Conservation (phyloP, 2,329 filamentous ascomycete genomes). For the Elsinoe fawcettii region DNA sequence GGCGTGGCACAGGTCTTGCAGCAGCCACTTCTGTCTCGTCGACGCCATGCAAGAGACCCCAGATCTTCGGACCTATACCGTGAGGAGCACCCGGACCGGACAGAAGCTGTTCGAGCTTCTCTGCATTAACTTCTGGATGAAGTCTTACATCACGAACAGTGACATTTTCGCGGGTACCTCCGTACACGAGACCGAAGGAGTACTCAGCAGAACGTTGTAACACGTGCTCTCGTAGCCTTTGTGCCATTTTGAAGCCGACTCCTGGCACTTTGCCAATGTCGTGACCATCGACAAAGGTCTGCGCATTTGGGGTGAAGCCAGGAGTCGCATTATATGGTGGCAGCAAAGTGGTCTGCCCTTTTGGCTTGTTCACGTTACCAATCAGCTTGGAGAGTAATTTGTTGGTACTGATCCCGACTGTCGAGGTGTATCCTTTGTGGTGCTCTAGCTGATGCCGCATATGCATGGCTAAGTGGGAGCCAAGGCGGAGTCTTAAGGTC, state of each 20-base stretch:
- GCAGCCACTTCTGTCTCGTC: slow-evolving; percentile 67
- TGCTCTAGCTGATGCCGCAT: slow-evolving; percentile 65
- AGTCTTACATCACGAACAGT: slow-evolving; percentile 59
- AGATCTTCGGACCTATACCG: slow-evolving; percentile 65
- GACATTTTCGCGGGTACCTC: slow-evolving; percentile 48
- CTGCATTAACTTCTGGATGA: slow-evolving; percentile 55
- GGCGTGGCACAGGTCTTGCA: slow-evolving; percentile 64
- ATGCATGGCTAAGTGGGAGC: slow-evolving; percentile 71
- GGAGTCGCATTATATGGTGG: slow-evolving; percentile 46
- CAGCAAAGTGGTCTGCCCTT: slow-evolving; percentile 75
- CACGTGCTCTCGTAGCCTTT: slow-evolving; percentile 57
- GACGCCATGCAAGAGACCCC: slow-evolving; percentile 72
- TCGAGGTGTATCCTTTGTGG: slow-evolving; percentile 75
- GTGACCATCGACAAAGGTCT: slow-evolving; percentile 64
- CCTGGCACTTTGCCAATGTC: slow-evolving; percentile 76
- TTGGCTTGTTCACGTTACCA: slow-evolving; percentile 77
- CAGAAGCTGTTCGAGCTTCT: slow-evolving; percentile 60
- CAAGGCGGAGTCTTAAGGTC: slow-evolving; percentile 59
- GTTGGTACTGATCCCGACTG: slow-evolving; percentile 79
- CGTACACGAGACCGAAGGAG: slow-evolving; percentile 41
- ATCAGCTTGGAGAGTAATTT: slow-evolving; percentile 81
- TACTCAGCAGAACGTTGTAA: slow-evolving; percentile 40
- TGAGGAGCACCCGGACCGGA: slow-evolving; percentile 61
- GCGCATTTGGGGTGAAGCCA: slow-evolving; percentile 34
- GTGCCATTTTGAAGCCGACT: slow-evolving; percentile 71